Conservation (phyloP, 2,329 filamentous ascomycete genomes). For the Alternaria atra region DNA sequence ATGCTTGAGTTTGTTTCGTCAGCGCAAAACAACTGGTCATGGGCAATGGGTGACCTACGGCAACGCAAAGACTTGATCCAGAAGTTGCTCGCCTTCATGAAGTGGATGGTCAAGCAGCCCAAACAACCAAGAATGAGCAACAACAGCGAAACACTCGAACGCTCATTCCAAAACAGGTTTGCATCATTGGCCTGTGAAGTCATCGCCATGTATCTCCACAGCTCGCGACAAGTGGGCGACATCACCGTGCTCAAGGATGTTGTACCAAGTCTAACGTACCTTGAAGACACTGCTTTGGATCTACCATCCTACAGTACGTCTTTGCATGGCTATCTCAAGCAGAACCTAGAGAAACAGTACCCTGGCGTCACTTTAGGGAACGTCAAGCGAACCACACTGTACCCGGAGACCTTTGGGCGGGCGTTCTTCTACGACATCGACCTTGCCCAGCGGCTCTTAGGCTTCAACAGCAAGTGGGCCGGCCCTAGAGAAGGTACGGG, state of each 20-base stretch:
- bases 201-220: conserved; percentile 89
- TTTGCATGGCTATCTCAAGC: conserved; percentile 82
- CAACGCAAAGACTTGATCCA: conserved; percentile 78
- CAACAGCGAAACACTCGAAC: conserved; percentile 32
- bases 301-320: conserved; percentile 88
- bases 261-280: conserved; percentile 79
- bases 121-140: conserved; percentile 34
- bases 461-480: conserved; percentile 79
- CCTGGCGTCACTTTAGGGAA: conserved; percentile 75
- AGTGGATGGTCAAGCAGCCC: conserved; percentile 47
- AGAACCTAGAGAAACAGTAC: conserved; percentile 84
- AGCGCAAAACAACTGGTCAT: conserved; percentile 94
- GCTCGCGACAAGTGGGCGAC: conserved; percentile 79
- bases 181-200: conserved; percentile 87
- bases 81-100: conserved; percentile 75
- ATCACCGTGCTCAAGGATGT: conserved; percentile 73
- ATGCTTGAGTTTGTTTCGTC: conserved; percentile 87
- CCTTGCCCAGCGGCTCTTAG: conserved; percentile 78
- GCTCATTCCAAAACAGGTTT: conserved; percentile 61
- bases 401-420: conserved; percentile 71
- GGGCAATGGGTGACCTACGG: conserved; percentile 84
- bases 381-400: conserved; percentile 79
- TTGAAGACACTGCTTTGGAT: conserved; percentile 77
- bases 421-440: conserved; percentile 86
- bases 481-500: conserved; percentile 68